Percentiles rank a stretch among this genome's conserved stretches.
These are phyloP conservation scores for Pinus taeda DNA, from an alignment of 75 land plant species.

Conservation along the genomic window DNA sequence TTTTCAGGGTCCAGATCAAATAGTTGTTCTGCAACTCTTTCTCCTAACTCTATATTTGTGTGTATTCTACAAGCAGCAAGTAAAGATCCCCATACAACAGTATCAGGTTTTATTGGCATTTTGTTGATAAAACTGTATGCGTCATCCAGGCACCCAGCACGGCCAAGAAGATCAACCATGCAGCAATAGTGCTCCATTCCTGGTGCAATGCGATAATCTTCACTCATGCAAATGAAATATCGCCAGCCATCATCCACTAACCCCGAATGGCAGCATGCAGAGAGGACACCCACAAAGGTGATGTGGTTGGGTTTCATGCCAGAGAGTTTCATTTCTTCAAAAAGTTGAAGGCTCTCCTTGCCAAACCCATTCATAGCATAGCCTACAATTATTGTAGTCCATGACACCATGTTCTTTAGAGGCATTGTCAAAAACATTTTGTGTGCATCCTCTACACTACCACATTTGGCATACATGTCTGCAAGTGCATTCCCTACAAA, in stretches of 20 bases:
- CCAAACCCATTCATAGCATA: conserved; percentile 5
- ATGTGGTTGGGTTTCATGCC: conserved; percentile 65
- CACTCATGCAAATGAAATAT: conserved; percentile 3
- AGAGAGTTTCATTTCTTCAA: conserved; percentile 45
- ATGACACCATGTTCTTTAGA: not conserved
- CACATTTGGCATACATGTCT: conserved; percentile 16
- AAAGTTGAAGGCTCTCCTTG: conserved; percentile 20
- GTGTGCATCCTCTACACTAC: not conserved
- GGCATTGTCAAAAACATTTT: not conserved
- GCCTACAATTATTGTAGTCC: not conserved
- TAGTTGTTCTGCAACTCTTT: conserved; percentile 1
- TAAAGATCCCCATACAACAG: conserved; percentile 3
- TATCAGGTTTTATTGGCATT: not conserved
- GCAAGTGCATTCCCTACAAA: not conserved
- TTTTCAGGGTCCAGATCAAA: conserved; percentile 8
- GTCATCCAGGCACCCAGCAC: conserved; percentile 8
- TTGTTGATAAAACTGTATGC: conserved; percentile 9
- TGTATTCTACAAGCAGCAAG: conserved; percentile 10
- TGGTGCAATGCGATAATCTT: conserved; percentile 4
- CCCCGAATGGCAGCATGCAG: conserved; percentile 46
- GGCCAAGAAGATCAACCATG: conserved; percentile 16
- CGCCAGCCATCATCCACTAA: conserved; percentile 2
- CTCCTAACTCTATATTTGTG: conserved; percentile 7
- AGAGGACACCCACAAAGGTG: conserved; percentile 62
- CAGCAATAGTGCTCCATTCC: conserved; percentile 13